Evolutionary conservation across 768 basidiomycete genomes (phyloP).

Genomic region (Rossbeevera mucosa): DNA sequence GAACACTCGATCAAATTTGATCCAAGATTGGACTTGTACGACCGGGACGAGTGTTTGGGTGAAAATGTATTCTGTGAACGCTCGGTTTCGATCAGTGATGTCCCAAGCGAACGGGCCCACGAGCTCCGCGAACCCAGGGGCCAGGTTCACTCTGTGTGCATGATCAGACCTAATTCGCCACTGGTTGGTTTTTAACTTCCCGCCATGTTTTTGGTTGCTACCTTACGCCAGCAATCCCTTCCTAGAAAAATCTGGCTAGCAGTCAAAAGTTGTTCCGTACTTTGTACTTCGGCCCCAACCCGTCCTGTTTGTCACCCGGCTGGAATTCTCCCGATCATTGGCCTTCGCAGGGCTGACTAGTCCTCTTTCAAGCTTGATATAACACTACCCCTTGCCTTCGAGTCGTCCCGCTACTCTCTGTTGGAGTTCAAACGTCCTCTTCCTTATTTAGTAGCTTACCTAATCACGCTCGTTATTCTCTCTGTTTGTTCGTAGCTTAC

Average conservation of each 20-base stretch:
- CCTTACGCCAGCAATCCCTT: constrained; percentile 24
- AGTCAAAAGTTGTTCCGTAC: constrained; percentile 12
- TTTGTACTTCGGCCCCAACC: constrained; percentile 16
- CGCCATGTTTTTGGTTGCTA: constrained; percentile 32
- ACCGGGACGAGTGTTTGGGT: constrained; percentile 15
- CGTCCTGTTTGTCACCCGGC: constrained; percentile 28
- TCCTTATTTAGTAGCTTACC: too few species aligned
- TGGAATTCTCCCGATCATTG: constrained; percentile 25
- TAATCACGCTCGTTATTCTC: too few species aligned
- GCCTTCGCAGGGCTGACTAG: constrained; percentile 14
- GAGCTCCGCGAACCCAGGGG: constrained; percentile 33
- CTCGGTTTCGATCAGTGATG: constrained; percentile 29
- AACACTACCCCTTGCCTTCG: constrained; percentile 1
- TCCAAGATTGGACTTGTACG: constrained; percentile 30
- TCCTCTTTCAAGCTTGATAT: constrained; percentile 8
- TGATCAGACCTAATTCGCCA: constrained; percentile 32
- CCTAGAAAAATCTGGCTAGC: constrained; percentile 23
- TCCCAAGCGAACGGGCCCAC: constrained; percentile 24
- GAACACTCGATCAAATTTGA: constrained; percentile 41
- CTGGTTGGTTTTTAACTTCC: constrained; percentile 23
- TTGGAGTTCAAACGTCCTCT: too few species aligned
- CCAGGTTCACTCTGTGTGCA: constrained; percentile 24
- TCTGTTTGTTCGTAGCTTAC: too few species aligned
- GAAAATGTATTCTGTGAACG: constrained; percentile 28
- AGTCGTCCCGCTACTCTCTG: constrained; percentile 3